These are phyloP conservation scores for Microthlaspi erraticum DNA, from an alignment of 345 rosid genomes.

Conservation along the genomic window DNA sequence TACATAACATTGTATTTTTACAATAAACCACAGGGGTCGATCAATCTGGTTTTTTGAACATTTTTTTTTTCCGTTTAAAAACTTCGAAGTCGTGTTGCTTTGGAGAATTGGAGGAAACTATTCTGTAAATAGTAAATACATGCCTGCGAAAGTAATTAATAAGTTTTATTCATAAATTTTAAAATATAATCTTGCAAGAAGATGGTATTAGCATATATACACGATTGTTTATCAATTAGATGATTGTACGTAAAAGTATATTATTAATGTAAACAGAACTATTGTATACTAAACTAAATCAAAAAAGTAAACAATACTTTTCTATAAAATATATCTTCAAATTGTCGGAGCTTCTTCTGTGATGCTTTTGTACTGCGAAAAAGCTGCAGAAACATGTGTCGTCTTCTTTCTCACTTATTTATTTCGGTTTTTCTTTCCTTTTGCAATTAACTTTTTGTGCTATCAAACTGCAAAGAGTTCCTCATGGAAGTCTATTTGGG, in stretches of 20 bases:
- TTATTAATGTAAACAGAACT: background rate
- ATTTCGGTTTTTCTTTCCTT: background rate
- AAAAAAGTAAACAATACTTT: background rate
- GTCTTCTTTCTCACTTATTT: slow-evolving; percentile 1
- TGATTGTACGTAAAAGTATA: background rate
- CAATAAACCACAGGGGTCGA: background rate
- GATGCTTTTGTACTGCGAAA: slow-evolving; percentile 24
- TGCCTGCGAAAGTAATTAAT: background rate
- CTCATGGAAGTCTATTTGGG: background rate
- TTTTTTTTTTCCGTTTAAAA: background rate
- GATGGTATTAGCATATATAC: background rate
- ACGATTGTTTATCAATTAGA: background rate
- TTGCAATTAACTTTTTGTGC: background rate
- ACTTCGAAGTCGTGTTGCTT: background rate
- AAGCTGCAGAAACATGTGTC: slow-evolving; percentile 35
- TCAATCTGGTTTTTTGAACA: background rate
- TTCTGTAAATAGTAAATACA: background rate
- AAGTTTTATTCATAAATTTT: background rate
- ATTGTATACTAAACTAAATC: background rate
- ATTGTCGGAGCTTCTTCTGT: slow-evolving; percentile 15
- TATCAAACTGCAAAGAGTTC: slow-evolving; percentile 12
- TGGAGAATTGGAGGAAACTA: background rate
- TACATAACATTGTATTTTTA: background rate
- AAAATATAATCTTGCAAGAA: background rate
- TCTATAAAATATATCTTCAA: background rate